Conservation (phyloP, 2,329 filamentous ascomycete genomes). For the Leptographium galeiforme region DNA sequence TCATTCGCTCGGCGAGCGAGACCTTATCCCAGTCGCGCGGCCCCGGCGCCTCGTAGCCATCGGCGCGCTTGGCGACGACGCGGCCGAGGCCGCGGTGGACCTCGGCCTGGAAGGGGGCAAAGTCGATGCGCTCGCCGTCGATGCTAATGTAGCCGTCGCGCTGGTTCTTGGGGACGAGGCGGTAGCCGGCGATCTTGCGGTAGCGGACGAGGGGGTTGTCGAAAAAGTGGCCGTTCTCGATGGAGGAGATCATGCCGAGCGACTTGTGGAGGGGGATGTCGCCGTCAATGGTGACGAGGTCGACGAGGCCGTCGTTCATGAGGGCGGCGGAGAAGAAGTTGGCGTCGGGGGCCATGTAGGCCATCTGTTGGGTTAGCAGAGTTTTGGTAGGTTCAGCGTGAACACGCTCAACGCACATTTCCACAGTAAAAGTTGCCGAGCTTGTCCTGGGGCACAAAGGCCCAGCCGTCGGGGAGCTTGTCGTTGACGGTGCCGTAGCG, state of each 20-base stretch:
- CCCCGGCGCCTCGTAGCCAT: conserved; percentile 54
- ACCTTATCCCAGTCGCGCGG: conserved; percentile 36
- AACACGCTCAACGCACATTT: conserved; percentile 65
- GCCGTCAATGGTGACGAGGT: conserved; percentile 70
- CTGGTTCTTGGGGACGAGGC: conserved; percentile 63
- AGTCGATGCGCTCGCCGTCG: conserved; percentile 79
- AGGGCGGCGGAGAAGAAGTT: conserved; percentile 81
- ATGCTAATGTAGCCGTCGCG: conserved; percentile 79
- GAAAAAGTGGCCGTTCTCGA: conserved; percentile 65
- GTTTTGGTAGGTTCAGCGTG: too few relatives aligned
- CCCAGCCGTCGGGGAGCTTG: conserved; percentile 64
- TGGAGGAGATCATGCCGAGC: conserved; percentile 54
- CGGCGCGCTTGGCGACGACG: conserved; percentile 66
- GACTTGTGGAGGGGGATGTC: conserved; percentile 55
- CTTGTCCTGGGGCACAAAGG: conserved; percentile 57
- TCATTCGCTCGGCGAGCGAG: conserved; percentile 15
- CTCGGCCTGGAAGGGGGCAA: conserved; percentile 83
- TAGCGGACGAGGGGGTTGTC: conserved; percentile 67
- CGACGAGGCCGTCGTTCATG: conserved; percentile 73
- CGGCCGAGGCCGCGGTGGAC: conserved; percentile 71
- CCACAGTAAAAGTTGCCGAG: conserved; percentile 89
- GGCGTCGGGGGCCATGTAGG: conserved; percentile 73
- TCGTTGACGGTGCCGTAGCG: conserved; percentile 71
- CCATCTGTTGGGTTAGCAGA: conserved; percentile 49
- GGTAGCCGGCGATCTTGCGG: conserved; percentile 75